Evolutionary conservation across 176 grass and related monocot genomes (phyloP).

Genomic region (Melocanna baccifera): DNA sequence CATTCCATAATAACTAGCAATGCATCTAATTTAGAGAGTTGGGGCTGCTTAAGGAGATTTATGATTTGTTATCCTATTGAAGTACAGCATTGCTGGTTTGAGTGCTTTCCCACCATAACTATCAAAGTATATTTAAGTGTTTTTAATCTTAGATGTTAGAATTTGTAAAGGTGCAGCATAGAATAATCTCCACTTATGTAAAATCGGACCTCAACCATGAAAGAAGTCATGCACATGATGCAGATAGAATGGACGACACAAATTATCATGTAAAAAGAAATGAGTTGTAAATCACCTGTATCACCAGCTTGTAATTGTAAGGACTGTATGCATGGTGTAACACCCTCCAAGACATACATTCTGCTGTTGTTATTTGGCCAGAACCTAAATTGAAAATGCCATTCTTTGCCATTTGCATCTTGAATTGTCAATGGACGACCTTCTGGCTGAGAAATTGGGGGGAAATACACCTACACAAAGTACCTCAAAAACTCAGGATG

Average conservation of each 20-base stretch:
- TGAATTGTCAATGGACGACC: conserved; percentile 96
- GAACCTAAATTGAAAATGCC: conserved; percentile 99
- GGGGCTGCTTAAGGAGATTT: not conserved
- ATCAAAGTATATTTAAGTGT: not conserved
- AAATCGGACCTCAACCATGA: conserved; percentile 3
- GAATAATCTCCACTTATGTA: not conserved
- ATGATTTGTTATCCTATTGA: not conserved
- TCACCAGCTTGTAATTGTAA: conserved; percentile 99
- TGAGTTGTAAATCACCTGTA: conserved; percentile 64
- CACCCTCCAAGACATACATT: conserved; percentile 99
- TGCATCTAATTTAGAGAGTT: not conserved
- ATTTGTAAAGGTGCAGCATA: not conserved
- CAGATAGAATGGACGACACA: conserved; percentile 5
- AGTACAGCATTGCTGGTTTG: not conserved
- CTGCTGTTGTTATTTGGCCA: conserved; percentile 99
- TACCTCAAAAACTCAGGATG: conserved; percentile 32
- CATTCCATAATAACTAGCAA: not conserved
- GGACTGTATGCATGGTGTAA: conserved; percentile 98
- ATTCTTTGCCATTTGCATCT: conserved; percentile 98
- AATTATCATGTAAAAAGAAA: not conserved
- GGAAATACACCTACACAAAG: conserved; percentile 91
- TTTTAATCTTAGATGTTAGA: not conserved
- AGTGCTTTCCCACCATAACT: not conserved
- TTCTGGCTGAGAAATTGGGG: conserved; percentile 99
- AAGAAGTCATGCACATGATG: conserved; percentile 1